Evolutionary conservation across 2,329 filamentous ascomycete genomes (phyloP).

Genomic region (Xylogone sp.): DNA sequence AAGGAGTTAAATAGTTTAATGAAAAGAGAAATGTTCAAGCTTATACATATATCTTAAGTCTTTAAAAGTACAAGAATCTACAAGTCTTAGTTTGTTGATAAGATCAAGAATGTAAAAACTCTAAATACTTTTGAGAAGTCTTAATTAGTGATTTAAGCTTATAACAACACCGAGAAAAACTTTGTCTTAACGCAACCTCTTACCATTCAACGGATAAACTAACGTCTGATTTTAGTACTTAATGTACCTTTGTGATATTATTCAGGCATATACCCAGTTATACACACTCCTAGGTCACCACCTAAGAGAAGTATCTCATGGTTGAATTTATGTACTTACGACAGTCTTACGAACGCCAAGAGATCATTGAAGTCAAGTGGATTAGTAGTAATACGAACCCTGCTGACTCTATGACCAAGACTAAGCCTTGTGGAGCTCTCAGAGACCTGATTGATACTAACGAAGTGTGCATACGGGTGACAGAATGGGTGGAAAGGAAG

Average conservation of each 20-base stretch:
- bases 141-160: slow-evolving; percentile 9
- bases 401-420: slow-evolving; percentile 6
- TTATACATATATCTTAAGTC: background rate
- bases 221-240: slow-evolving; percentile 6
- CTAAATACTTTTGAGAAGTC: slow-evolving; percentile 10
- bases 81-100: slow-evolving; percentile 9
- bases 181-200: slow-evolving; percentile 9
- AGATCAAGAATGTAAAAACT: slow-evolving; percentile 9
- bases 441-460: slow-evolving; percentile 7
- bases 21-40: background rate
- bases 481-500: slow-evolving; percentile 2
- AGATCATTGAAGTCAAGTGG: slow-evolving; percentile 6
- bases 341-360: slow-evolving; percentile 1
- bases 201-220: slow-evolving; percentile 8
- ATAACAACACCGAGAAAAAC: slow-evolving; percentile 7
- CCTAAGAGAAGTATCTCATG: slow-evolving; percentile 6
- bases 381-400: slow-evolving; percentile 5
- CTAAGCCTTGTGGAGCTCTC: slow-evolving; percentile 1
- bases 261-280: slow-evolving; percentile 9
- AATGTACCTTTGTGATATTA: slow-evolving; percentile 8
- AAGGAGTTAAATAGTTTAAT: background rate
- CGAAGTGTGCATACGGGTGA: background rate
- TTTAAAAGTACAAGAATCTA: slow-evolving; percentile 1
- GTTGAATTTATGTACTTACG: slow-evolving; percentile 2
- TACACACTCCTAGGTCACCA: slow-evolving; percentile 5